Evolutionary conservation across 1,139 yeast species (phyloP), one percentile per base, ranked within the genome.

Genomic region (Candida glucosophila): DNA sequence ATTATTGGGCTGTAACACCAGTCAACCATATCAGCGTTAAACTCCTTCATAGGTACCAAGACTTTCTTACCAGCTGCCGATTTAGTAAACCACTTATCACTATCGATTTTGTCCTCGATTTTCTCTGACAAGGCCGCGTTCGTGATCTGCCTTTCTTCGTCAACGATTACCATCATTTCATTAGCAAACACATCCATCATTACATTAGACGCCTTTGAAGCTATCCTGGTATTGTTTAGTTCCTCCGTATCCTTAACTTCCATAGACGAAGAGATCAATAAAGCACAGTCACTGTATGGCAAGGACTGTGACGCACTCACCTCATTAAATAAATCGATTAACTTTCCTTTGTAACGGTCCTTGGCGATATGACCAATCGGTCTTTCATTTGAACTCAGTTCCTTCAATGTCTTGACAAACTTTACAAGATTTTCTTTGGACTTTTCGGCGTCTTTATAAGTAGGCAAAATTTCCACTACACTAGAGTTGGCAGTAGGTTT

Each of bases 1-100:
- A 90, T 69, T 30, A 85, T 81, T 16, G 98, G 97, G 24, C 86
- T 75, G 52, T 85, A 86, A 41, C 95, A 82, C 96, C 96, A 90
- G 52, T 90, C 97, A 19, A 90, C 58, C 36, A 76, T 73, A 34
- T 74, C 77, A 3, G 80, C 64, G 43, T 85, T 95, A 40, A 85
- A 80, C 29, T 74, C 75, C 24, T 59, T 45, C 29, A 47, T 39
- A 19, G 56, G 58, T 21, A 57, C 65, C 34, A 59, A 50, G 17
- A 70, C 47, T 31, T 67, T 70, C 38, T 76, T 66, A 36, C 80
- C 88, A 23, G 71, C 47, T 6, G 76, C 67, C 6, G 73, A 52
- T 42, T 78, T 80, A 38, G 67, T 55, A 51, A 79, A 73, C 63
- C 85, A 81, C 43, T 72, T 76, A 32, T 67, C 65, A 41, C 76